Percentiles rank a stretch among this genome's conserved stretches.
These are phyloP conservation scores for Pilatotrama ljubarskyi DNA, from an alignment of 768 basidiomycete species.

Conservation along the genomic window DNA sequence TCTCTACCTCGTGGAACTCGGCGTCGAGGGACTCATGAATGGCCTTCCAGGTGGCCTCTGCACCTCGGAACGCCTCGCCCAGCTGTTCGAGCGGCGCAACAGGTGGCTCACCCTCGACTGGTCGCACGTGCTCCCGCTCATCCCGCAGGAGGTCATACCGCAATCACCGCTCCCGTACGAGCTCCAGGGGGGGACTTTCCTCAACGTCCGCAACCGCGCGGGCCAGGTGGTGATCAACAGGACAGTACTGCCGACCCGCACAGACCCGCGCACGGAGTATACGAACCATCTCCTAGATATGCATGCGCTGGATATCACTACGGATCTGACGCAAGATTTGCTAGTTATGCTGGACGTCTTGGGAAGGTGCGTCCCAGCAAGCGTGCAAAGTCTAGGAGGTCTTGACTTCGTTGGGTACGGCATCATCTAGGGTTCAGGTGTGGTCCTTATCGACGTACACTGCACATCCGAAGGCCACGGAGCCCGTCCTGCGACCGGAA, in stretches of 20 bases:
- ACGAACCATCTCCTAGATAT: slow-evolving; percentile 39
- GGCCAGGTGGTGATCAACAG: slow-evolving; percentile 26
- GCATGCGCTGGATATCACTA: slow-evolving; percentile 53
- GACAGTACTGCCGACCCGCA: slow-evolving; percentile 27
- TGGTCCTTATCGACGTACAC: slow-evolving; percentile 40
- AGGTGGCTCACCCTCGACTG: slow-evolving; percentile 39
- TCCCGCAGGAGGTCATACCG: slow-evolving; percentile 32
- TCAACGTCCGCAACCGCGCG: slow-evolving; percentile 32
- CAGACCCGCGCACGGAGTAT: slow-evolving; percentile 16
- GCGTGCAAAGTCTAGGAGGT: background rate
- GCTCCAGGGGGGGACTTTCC: slow-evolving; percentile 58
- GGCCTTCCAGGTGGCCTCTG: slow-evolving; percentile 13
- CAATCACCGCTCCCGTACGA: slow-evolving; percentile 54
- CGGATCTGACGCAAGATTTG: slow-evolving; percentile 64
- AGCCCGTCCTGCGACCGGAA: slow-evolving; percentile 29
- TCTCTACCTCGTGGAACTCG: slow-evolving; percentile 34
- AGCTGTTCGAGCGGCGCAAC: slow-evolving; percentile 35
- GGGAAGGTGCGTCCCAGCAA: slow-evolving; percentile 17
- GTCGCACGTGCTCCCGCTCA: slow-evolving; percentile 15
- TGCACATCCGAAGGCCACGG: slow-evolving; percentile 44
- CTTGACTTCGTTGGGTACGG: too few relatives aligned
- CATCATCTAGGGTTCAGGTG: slow-evolving; percentile 39
- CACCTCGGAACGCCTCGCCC: slow-evolving; percentile 34
- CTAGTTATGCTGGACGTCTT: slow-evolving; percentile 41
- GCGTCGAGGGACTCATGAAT: slow-evolving; percentile 29